phyloP scores from a whole-genome alignment of 2,329 filamentous ascomycete species.

The Graphilbum fragrans region DNA sequence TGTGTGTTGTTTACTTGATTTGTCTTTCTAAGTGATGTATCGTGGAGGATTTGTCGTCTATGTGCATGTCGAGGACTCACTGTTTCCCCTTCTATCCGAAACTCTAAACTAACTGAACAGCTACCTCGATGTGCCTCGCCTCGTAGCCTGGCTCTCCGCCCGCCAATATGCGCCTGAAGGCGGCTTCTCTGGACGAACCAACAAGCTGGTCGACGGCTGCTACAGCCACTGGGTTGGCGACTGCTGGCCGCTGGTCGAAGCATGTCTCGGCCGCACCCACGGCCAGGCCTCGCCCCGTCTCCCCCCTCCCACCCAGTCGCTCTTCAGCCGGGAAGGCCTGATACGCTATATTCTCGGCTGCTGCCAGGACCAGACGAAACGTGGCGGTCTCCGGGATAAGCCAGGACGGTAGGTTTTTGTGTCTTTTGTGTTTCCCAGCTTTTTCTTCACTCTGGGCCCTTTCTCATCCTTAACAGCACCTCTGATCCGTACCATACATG shows the following conservation, averaged over 20 bases:
- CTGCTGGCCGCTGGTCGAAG: conserved; percentile 86
- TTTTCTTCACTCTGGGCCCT: not conserved
- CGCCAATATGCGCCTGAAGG: conserved; percentile 86
- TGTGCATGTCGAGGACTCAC: too few species aligned
- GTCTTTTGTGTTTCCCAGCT: not conserved
- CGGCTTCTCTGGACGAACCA: conserved; percentile 85
- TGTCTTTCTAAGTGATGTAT: too few species aligned
- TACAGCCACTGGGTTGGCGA: conserved; percentile 97
- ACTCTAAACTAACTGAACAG: too few species aligned
- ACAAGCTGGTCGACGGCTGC: conserved; percentile 96
- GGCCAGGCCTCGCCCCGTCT: conserved; percentile 6
- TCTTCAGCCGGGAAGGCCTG: conserved; percentile 76
- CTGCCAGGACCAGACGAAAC: conserved; percentile 59
- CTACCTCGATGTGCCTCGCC: conserved; percentile 61
- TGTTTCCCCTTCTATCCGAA: too few species aligned
- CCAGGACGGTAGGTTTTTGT: conserved; percentile 57
- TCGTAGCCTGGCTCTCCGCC: conserved; percentile 80
- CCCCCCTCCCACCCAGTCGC: conserved; percentile 25
- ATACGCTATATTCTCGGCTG: conserved; percentile 83
- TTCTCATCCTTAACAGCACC: conserved; percentile 31
- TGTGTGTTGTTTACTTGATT: too few species aligned
- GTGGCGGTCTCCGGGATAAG: conserved; percentile 85
- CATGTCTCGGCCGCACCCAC: conserved; percentile 40
- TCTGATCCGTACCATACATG: conserved; percentile 89
- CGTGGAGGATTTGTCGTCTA: too few species aligned